phyloP scores from a whole-genome alignment of 202 grass and related monocot genomes.

The Miscanthus sacchariflorus region DNA sequence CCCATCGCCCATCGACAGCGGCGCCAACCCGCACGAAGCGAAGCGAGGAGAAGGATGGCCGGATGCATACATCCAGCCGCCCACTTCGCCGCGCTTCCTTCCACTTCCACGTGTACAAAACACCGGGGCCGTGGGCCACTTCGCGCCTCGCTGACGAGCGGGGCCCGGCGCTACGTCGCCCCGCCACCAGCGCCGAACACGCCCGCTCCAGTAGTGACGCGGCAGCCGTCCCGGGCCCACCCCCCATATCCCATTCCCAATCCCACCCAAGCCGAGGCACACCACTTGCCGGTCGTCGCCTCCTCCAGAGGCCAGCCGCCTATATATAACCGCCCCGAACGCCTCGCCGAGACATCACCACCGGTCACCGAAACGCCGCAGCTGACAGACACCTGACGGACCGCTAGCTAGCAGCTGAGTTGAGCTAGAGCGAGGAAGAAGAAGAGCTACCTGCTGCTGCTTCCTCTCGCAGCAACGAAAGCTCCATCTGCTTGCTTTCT shows the following conservation, averaged over 20 bases:
- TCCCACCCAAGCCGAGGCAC: neutral
- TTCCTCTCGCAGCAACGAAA: neutral
- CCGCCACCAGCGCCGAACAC: slow-evolving; percentile 6
- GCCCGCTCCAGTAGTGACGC: neutral
- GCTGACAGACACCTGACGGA: neutral
- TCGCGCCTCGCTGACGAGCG: neutral
- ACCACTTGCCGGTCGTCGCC: neutral
- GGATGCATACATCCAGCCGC: neutral
- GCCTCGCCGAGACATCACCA: neutral
- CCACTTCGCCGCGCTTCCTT: neutral
- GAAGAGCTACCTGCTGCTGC: neutral
- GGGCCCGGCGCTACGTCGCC: neutral
- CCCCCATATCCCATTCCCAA: neutral
- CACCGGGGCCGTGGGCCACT: neutral
- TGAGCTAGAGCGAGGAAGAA: neutral
- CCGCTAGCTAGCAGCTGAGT: neutral
- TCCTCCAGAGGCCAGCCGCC: neutral
- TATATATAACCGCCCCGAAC: neutral
- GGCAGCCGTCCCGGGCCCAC: neutral
- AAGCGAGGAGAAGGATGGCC: neutral
- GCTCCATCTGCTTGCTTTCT: neutral
- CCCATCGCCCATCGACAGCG: neutral
- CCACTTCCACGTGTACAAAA: slow-evolving; percentile 1
- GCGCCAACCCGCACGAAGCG: slow-evolving; percentile 20
- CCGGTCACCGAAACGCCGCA: neutral